Base-by-base conservation (phyloP, 305 asterid species). In the Nicotiana rustica region DNA sequence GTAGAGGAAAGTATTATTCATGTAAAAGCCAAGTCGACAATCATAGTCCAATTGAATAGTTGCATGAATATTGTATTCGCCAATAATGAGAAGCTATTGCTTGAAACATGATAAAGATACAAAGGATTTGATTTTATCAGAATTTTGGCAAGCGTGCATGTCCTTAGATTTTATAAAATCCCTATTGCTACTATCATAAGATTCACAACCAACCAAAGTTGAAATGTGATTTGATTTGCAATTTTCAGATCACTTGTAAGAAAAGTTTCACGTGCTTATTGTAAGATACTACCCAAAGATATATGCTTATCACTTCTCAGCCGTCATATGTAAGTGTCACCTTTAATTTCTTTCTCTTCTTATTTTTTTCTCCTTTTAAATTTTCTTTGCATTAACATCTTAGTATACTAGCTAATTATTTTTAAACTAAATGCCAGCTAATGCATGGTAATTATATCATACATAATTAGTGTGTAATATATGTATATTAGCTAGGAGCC, bases 201-300 rank as follows among this genome's bases (percentile, higher is more conserved):
- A 73, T 73, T 73, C 44, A 25, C 14, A 49, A 49, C 62, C 52
- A 81, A 44, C 31, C 41, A 49, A 76, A 35, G 77, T 44, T 68
- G 84, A 67, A 57, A 10, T 25, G 49, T 31, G 85, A 77, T 77
- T 85, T 70, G 85, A 38, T 77, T 81, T 67, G 29, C 64, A 25
- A 75, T 25, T 25, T 75, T 21, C 65, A 75, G 2, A 82, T 57
- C 60, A 29, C 55, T 33, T 12, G 36, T 47, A n/a, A 17, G 19
- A 10, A 62, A 49, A 55, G 18, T 81, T 61, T 71, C 87, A 85
- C 85, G 83, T 85, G 87, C 78, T 82, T 62, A 68, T 82, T 71
- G 6, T 41, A 47, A 5, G n/a, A 21, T 71, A 18, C 77, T 69
- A 18, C 10, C 41, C 44, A 15, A 5, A 73, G n/a, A 4, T 18